These are phyloP conservation scores for Stachybotrys chlorohalonatus DNA, from an alignment of 2,329 filamentous ascomycete species.

Conservation along the genomic window DNA sequence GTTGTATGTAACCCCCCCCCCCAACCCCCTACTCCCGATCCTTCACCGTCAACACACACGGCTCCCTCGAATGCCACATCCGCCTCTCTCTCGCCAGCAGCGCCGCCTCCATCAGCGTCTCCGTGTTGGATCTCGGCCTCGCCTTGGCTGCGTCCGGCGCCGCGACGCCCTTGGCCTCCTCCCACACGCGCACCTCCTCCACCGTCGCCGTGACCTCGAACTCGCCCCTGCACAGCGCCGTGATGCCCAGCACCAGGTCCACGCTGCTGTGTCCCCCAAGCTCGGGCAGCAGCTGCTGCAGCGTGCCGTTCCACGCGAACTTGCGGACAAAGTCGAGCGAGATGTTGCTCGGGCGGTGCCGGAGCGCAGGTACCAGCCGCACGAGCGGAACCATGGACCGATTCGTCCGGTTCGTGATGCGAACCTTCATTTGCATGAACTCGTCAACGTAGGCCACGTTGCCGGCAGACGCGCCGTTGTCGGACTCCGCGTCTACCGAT, in stretches of 20 bases:
- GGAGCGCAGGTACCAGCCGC: constrained; percentile 66
- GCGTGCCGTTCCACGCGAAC: constrained; percentile 73
- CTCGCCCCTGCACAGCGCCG: constrained; percentile 67
- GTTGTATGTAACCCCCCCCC: not conserved
- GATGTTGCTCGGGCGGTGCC: constrained; percentile 60
- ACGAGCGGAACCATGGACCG: constrained; percentile 62
- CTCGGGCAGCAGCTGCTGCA: constrained; percentile 64
- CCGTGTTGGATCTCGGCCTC: constrained; percentile 41
- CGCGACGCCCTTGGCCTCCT: constrained; percentile 18
- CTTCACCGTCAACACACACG: constrained; percentile 44
- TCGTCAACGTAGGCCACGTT: constrained; percentile 28
- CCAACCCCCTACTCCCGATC: constrained; percentile 25
- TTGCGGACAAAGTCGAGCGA: constrained; percentile 77
- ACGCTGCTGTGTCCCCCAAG: constrained; percentile 50
- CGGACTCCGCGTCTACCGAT: constrained; percentile 31
- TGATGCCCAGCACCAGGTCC: constrained; percentile 59
- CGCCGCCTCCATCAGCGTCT: constrained; percentile 48
- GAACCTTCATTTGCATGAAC: constrained; percentile 63
- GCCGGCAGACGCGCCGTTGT: constrained; percentile 8
- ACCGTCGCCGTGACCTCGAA: constrained; percentile 76
- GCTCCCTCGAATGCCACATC: constrained; percentile 55
- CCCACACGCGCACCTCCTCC: constrained; percentile 63
- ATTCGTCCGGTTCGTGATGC: constrained; percentile 63
- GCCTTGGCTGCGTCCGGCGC: constrained; percentile 13
- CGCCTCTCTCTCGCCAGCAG: constrained; percentile 51